Percentiles rank a stretch among this genome's conserved stretches.
These are phyloP conservation scores for Rhododendron simsii DNA, from an alignment of 148 eudicot genomes.

Conservation along the genomic window DNA sequence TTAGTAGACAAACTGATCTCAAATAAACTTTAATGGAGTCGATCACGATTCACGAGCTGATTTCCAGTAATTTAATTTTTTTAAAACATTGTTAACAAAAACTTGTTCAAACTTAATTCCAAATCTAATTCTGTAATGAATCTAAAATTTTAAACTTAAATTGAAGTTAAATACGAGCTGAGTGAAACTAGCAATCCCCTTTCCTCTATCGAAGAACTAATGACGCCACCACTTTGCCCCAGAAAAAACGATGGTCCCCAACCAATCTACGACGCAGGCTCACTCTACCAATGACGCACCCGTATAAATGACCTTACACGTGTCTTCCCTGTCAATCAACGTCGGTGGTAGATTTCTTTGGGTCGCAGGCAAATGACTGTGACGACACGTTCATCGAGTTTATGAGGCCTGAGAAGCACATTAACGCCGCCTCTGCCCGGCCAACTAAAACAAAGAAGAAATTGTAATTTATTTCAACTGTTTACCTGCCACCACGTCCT, in stretches of 20 bases:
- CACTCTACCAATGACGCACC: not conserved
- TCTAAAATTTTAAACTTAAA: no score
- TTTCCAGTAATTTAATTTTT: no score
- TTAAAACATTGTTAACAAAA: no score
- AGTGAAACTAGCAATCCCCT: no score
- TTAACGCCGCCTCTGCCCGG: not conserved
- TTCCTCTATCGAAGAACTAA: no score
- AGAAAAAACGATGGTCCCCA: not conserved
- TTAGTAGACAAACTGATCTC: no score
- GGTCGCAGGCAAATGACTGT: not conserved
- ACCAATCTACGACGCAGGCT: not conserved
- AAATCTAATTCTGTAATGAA: no score
- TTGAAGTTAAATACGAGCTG: no score
- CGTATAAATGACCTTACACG: not conserved
- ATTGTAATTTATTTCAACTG: not conserved
- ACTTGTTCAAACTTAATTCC: no score
- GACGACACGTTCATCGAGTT: not conserved
- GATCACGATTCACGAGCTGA: no score
- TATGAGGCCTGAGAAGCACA: not conserved
- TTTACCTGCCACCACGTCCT: not conserved
- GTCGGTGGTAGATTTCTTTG: not conserved
- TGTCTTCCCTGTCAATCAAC: not conserved
- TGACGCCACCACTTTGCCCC: no score
- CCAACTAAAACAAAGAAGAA: not conserved
- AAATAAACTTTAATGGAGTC: no score